These are phyloP conservation scores for Dillenia turbinata DNA, from an alignment of 164 flowering plant species.

Conservation along the genomic window DNA sequence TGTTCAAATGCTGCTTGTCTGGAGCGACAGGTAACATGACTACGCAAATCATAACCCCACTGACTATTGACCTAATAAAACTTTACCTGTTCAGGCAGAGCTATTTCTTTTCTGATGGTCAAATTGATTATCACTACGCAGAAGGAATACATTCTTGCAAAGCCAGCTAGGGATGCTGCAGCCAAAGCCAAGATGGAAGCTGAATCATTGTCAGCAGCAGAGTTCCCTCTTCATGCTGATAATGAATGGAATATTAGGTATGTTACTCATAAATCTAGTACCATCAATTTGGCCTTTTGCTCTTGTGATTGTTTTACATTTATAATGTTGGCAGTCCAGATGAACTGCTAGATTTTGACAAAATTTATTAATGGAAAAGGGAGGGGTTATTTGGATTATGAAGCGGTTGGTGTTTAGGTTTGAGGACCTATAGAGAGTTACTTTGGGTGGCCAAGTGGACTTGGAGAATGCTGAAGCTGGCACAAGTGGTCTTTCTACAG, in stretches of 20 bases:
- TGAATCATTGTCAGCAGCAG: conserved; percentile 38
- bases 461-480: too few relatives aligned
- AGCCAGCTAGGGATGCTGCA: conserved; percentile 88
- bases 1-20: conserved; percentile 87
- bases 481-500: too few relatives aligned
- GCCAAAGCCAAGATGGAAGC: conserved; percentile 85
- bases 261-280: neutral
- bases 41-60: conserved; percentile 4
- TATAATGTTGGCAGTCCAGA: neutral
- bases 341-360: too few relatives aligned
- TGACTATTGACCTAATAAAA: neutral
- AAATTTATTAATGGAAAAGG: too few relatives aligned
- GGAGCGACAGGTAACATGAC: conserved; percentile 70
- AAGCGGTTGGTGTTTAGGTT: neutral
- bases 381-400: neutral
- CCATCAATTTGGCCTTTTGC: neutral
- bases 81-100: neutral
- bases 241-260: conserved; percentile 98
- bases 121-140: conserved; percentile 27
- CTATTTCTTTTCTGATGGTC: conserved; percentile 13
- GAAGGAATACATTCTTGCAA: conserved; percentile 63
- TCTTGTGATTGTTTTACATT: neutral
- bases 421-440: too few relatives aligned
- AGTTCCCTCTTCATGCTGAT: conserved; percentile 68
- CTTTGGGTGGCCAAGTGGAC: too few relatives aligned